Evolutionary conservation across 1,139 yeast genomes (phyloP).

Genomic region (Pneumocystis canis): DNA sequence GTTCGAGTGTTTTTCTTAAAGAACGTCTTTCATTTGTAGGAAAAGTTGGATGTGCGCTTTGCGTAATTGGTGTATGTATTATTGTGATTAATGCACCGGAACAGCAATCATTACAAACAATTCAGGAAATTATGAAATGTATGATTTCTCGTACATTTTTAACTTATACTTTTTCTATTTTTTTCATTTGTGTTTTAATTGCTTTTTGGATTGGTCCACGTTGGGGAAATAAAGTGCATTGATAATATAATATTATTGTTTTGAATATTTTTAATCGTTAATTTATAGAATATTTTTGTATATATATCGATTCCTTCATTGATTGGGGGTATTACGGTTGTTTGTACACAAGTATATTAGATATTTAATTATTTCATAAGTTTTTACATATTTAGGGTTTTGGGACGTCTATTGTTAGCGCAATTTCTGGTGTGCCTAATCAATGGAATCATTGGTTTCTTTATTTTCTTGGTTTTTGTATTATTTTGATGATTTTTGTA

Average conservation of each 20-base stretch:
- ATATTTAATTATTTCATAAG: background rate
- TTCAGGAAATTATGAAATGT: constrained; percentile 11
- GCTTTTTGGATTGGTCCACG: constrained; percentile 13
- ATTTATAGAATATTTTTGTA: constrained; percentile 8
- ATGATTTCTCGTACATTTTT: constrained; percentile 9
- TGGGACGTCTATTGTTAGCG: constrained; percentile 14
- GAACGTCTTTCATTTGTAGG: constrained; percentile 15
- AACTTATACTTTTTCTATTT: constrained; percentile 7
- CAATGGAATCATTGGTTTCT: constrained; percentile 15
- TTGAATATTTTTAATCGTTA: background rate
- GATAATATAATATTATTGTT: background rate
- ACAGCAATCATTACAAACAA: constrained; percentile 8
- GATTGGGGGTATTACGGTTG: constrained; percentile 14
- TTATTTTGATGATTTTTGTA: constrained; percentile 11
- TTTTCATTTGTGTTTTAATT: constrained; percentile 6
- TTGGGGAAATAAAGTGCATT: constrained; percentile 7
- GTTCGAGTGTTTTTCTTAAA: constrained; percentile 13
- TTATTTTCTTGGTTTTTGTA: constrained; percentile 12
- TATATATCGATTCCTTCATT: constrained; percentile 14
- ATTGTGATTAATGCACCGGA: constrained; percentile 13
- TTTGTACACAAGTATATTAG: constrained; percentile 10
- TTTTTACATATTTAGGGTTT: constrained; percentile 4
- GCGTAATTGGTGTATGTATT: constrained; percentile 9
- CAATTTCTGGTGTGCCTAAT: constrained; percentile 12
- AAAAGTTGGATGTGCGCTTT: constrained; percentile 13